A percentile compares a stretch with the other conserved stretches of the same genome.
Evolutionary conservation across 2,329 filamentous ascomycete genomes (phyloP).

Genomic region (Chrysoporthe puriensis): DNA sequence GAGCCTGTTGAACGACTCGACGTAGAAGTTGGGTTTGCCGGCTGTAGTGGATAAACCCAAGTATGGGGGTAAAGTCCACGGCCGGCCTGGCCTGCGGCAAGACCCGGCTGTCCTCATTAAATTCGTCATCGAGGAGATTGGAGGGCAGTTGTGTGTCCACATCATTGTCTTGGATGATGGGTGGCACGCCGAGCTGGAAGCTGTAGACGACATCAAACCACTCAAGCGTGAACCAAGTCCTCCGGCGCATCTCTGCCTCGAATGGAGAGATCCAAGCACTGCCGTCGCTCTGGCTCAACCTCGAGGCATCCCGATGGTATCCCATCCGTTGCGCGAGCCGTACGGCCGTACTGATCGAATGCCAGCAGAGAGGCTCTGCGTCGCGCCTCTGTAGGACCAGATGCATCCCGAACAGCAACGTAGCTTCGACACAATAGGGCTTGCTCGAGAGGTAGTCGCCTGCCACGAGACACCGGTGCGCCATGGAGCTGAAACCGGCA

Average conservation of each 20-base stretch:
- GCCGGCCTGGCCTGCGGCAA: conserved; percentile 46
- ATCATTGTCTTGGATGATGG: conserved; percentile 50
- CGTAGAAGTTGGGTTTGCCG: conserved; percentile 48
- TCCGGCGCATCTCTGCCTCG: conserved; percentile 55
- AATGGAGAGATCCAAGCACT: conserved; percentile 45
- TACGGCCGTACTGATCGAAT: conserved; percentile 49
- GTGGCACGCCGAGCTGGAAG: conserved; percentile 40
- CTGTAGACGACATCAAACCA: conserved; percentile 25
- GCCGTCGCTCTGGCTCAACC: conserved; percentile 39
- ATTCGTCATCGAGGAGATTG: conserved; percentile 54
- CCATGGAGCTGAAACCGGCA: conserved; percentile 40
- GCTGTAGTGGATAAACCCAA: conserved; percentile 50
- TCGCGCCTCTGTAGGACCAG: conserved; percentile 47
- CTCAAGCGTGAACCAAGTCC: conserved; percentile 49
- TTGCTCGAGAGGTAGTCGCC: conserved; percentile 51
- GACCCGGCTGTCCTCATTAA: conserved; percentile 48
- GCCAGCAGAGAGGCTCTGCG: conserved; percentile 48
- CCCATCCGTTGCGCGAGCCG: conserved; percentile 56
- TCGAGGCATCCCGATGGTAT: conserved; percentile 53
- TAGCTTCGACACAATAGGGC: conserved; percentile 52
- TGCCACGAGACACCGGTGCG: conserved; percentile 51
- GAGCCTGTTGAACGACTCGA: conserved; percentile 46
- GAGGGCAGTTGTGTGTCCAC: conserved; percentile 50
- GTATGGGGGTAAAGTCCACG: conserved; percentile 47
- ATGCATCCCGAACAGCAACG: conserved; percentile 50